These are phyloP conservation scores for Nicotiana knightiana DNA, from an alignment of 257 asterid genomes.

Conservation along the genomic window DNA sequence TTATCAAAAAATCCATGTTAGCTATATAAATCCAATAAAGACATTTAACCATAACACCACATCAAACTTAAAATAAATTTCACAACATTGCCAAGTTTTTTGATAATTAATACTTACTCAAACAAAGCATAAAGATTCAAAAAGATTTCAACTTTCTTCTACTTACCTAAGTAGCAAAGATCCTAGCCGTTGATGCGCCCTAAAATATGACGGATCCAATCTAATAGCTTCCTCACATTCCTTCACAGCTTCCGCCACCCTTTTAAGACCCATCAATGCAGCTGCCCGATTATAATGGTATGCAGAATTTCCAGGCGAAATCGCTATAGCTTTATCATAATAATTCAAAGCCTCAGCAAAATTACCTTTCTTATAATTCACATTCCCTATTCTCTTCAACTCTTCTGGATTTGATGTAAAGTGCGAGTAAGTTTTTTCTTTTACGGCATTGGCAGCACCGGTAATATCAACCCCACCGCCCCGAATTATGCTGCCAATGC, in stretches of 20 bases:
- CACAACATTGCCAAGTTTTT: not conserved
- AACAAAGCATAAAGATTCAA: not conserved
- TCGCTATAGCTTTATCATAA: conserved; percentile 56
- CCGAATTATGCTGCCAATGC: conserved; percentile 67
- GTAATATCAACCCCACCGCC: conserved; percentile 26
- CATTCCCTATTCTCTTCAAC: conserved; percentile 56
- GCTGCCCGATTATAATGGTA: conserved; percentile 61
- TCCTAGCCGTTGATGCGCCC: conserved; percentile 70
- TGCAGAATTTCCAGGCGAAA: conserved; percentile 43
- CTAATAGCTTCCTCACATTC: conserved; percentile 73
- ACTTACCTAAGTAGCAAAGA: conserved; percentile 51
- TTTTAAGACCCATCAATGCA: conserved; percentile 46
- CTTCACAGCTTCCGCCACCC: conserved; percentile 43
- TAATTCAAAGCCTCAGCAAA: conserved; percentile 48
- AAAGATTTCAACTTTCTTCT: not conserved
- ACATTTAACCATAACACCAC: not conserved
- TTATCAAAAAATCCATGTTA: not conserved
- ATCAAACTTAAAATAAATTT: not conserved
- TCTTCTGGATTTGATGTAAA: conserved; percentile 39
- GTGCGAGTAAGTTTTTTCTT: conserved; percentile 7
- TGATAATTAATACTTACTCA: not conserved
- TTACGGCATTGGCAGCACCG: conserved; percentile 9
- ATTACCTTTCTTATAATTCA: conserved; percentile 47
- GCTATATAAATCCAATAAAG: not conserved
- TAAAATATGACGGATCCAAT: conserved; percentile 52